These are phyloP conservation scores for Sclerotinia trifoliorum DNA, from an alignment of 2,329 filamentous ascomycete species.

Conservation along the genomic window DNA sequence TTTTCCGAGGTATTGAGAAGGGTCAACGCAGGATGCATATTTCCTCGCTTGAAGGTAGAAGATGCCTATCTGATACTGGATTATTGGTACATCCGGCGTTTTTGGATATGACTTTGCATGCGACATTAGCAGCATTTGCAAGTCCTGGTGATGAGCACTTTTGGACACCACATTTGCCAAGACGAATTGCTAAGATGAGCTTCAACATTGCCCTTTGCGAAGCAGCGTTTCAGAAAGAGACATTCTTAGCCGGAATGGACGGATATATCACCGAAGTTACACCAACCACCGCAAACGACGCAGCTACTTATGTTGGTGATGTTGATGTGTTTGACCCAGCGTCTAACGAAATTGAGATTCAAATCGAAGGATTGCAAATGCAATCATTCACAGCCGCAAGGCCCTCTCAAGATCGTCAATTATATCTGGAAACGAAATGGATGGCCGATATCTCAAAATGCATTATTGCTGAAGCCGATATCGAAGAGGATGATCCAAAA, in stretches of 20 bases:
- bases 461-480: conserved; percentile 21
- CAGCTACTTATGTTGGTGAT: conserved; percentile 12
- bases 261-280: conserved; percentile 19
- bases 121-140: conserved; percentile 41
- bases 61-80: not conserved
- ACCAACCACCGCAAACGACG: conserved; percentile 6
- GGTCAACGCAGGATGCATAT: conserved; percentile 23
- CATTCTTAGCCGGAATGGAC: conserved; percentile 14
- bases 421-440: conserved; percentile 31
- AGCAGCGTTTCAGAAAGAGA: conserved; percentile 14
- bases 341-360: conserved; percentile 26
- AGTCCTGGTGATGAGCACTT: conserved; percentile 31
- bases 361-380: conserved; percentile 31
- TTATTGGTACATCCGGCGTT: conserved; percentile 53
- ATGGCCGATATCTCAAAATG: conserved; percentile 28
- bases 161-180: conserved; percentile 32
- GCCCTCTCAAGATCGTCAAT: conserved; percentile 28
- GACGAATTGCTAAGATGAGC: conserved; percentile 27
- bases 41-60: conserved; percentile 19
- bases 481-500: conserved; percentile 23
- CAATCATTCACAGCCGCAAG: conserved; percentile 30
- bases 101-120: conserved; percentile 56
- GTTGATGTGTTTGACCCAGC: conserved; percentile 14
- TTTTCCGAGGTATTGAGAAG: conserved; percentile 25
- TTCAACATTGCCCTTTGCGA: conserved; percentile 30